Conservation (phyloP, 2,329 filamentous ascomycete species). For the Colletotrichum limetticola region DNA sequence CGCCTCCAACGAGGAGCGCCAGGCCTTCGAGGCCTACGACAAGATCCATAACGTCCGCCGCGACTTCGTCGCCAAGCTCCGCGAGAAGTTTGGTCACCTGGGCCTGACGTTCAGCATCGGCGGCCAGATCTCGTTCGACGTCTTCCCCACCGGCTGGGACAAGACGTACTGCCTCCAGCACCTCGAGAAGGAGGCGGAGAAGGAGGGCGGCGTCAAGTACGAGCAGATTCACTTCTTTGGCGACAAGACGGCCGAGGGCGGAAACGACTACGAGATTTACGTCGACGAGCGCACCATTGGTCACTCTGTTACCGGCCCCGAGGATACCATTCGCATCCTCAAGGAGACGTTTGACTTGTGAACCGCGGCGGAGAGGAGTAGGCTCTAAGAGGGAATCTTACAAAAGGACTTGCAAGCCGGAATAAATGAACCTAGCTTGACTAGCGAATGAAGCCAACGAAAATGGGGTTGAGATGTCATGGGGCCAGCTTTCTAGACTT, state of each 20-base stretch:
- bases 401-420: background rate
- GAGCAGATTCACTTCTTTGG: conserved; percentile 97
- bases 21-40: conserved; percentile 86
- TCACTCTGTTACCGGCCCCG: conserved; percentile 83
- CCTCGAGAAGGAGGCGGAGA: conserved; percentile 81
- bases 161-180: conserved; percentile 97
- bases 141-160: conserved; percentile 97
- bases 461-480: background rate
- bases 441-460: background rate
- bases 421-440: background rate
- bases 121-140: conserved; percentile 97
- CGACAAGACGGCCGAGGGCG: conserved; percentile 91
- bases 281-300: conserved; percentile 83
- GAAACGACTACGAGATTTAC: conserved; percentile 97
- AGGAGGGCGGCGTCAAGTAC: conserved; percentile 78
- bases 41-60: conserved; percentile 79
- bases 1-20: conserved; percentile 81
- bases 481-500: background rate
- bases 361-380: conserved; percentile 25
- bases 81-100: conserved; percentile 83
- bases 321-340: conserved; percentile 83
- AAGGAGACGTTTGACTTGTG: conserved; percentile 83
- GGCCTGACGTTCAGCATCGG: conserved; percentile 95
- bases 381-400: conserved; percentile 1
- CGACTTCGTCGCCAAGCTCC: conserved; percentile 80